Evolutionary conservation across 225 moss, liverwort and hornwort species (phyloP), one percentile per base, ranked within the genome.

Genomic region (Bryoerythrophyllum caledonicum): DNA sequence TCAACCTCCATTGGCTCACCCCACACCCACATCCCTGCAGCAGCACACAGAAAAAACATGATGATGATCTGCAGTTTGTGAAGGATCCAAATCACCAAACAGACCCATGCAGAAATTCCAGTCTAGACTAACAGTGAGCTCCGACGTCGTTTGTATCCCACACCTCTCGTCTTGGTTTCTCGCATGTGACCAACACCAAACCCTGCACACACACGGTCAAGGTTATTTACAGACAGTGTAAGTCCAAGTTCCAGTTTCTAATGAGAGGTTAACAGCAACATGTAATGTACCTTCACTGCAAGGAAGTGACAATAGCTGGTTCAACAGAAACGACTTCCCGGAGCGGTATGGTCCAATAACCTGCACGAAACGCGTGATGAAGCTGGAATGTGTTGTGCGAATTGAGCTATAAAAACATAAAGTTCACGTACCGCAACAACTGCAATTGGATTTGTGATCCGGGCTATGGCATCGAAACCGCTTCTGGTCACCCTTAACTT

Each of bases 131-230:
- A 38, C 9, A 38, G 32, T 32, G 38, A 38, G 38, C 38, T 38
- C 38, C 38, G 8, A 38, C 38, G 38, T 38, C 38, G 2, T 5
- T 38, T 48, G 32, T 23, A 27, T 27, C 51, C 75, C 82, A 27
- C 32, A 85, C 87, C 87, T 82, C 82, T 80, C n/a, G 87, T 88
- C 75, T 88, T 88, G 27, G 85, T 88, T 58, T 88, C 87, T 53
- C 87, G 65, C 87, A 88, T 80, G 67, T 88, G 87, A 64, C 87
- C 84, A 75, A 88, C 87, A 66, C 87, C 84, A 56, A 88, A 88
- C 59, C 87, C 87, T 88, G 79, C 48, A 67, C 49, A 56, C 2
- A 73, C 52, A 38, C 34, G 24, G 32, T 67, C 20, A 1, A 38
- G 40, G 24, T n/a, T n/a, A n/a, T n/a, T n/a, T n/a, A n/a, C n/a